These are phyloP conservation scores for Penicillium canescens DNA, from an alignment of 495 filamentous ascomycete genomes.

Conservation along the genomic window DNA sequence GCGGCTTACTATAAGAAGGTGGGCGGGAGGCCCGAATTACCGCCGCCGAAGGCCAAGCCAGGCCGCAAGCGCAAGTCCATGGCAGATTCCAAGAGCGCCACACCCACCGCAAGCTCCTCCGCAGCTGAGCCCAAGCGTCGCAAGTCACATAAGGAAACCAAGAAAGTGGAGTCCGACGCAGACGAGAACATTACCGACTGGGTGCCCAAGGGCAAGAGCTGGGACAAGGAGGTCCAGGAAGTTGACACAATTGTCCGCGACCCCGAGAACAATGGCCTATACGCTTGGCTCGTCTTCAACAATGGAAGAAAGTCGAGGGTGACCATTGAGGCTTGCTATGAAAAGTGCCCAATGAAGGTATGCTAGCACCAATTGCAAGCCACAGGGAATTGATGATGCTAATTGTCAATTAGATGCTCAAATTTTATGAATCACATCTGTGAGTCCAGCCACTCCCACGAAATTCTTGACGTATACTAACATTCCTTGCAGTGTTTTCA, in stretches of 20 bases:
- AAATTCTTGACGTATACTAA: slow-evolving; percentile 17
- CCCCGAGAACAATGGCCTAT: slow-evolving; percentile 32
- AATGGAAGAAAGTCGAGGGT: slow-evolving; percentile 46
- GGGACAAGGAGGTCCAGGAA: slow-evolving; percentile 55
- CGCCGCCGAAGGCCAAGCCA: slow-evolving; percentile 18
- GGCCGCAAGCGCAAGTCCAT: slow-evolving; percentile 42
- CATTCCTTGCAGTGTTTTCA: slow-evolving; percentile 34
- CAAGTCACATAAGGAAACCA: slow-evolving; percentile 16
- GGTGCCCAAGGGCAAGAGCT: slow-evolving; percentile 52
- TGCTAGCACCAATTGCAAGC: neutral
- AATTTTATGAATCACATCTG: slow-evolving; percentile 50
- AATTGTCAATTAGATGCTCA: slow-evolving; percentile 38
- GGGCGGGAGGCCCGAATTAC: slow-evolving; percentile 54
- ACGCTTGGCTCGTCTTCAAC: slow-evolving; percentile 58
- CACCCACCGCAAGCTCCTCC: slow-evolving; percentile 13
- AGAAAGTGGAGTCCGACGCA: slow-evolving; percentile 14
- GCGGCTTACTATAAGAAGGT: slow-evolving; percentile 54
- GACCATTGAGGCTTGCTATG: slow-evolving; percentile 39
- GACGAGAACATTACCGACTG: slow-evolving; percentile 33
- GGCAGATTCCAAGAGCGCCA: slow-evolving; percentile 28
- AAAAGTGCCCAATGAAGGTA: slow-evolving; percentile 40
- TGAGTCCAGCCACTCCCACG: slow-evolving; percentile 20
- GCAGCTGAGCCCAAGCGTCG: slow-evolving; percentile 26
- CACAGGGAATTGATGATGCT: slow-evolving; percentile 3
- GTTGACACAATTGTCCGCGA: slow-evolving; percentile 61